phyloP scores from a whole-genome alignment of 2,329 filamentous ascomycete species.

The Metarhizium robertsii region DNA sequence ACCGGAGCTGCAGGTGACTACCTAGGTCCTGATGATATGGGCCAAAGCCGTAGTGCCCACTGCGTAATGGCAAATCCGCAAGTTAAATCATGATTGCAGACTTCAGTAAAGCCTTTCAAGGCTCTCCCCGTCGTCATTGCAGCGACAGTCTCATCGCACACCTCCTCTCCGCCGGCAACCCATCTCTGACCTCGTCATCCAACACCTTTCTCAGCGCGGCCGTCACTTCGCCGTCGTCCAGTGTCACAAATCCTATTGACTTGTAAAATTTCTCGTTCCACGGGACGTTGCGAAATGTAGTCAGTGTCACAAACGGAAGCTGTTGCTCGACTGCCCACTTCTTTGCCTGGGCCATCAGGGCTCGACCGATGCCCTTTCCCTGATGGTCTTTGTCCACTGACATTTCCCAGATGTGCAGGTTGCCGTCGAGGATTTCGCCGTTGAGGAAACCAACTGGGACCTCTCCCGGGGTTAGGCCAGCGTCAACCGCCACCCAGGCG shows the following conservation, averaged over 20 bases:
- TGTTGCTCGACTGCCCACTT: background rate
- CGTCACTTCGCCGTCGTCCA: background rate
- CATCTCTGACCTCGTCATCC: background rate
- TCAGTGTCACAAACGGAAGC: slow-evolving; percentile 6
- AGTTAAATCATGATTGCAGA: too few relatives aligned
- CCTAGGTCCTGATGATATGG: too few relatives aligned
- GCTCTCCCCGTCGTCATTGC: too few relatives aligned
- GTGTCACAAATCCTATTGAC: slow-evolving; percentile 1
- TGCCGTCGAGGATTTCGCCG: slow-evolving; percentile 5
- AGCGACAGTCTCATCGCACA: too few relatives aligned
- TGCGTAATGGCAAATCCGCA: too few relatives aligned
- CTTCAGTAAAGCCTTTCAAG: too few relatives aligned
- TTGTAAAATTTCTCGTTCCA: slow-evolving; percentile 9
- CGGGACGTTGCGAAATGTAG: slow-evolving; percentile 5
- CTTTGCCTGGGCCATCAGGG: slow-evolving; percentile 2
- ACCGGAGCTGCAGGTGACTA: too few relatives aligned
- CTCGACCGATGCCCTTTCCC: slow-evolving; percentile 6
- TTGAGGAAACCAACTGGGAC: slow-evolving; percentile 9
- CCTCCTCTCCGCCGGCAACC: background rate
- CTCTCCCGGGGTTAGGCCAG: background rate
- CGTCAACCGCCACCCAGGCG: slow-evolving; percentile 7
- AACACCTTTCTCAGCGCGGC: background rate
- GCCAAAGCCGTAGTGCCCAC: too few relatives aligned
- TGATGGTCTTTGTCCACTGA: slow-evolving; percentile 5
- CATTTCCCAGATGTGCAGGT: slow-evolving; percentile 10